A percentile compares a stretch with the other conserved stretches of the same genome.
Conservation (phyloP, 1,139 yeast genomes). For the Yamadazyma taylorii region DNA sequence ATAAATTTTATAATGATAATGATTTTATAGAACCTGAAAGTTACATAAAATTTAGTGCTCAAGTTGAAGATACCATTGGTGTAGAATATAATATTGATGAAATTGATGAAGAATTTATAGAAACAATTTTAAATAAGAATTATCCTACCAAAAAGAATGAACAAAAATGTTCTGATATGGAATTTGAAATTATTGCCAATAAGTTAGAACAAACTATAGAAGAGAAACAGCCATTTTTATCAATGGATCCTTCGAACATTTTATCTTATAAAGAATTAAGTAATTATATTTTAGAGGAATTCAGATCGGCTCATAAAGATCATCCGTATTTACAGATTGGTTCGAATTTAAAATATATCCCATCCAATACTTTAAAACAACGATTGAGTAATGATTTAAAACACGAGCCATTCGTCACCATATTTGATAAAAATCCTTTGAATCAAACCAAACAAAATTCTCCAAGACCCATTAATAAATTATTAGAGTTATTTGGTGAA, state of each 20-base stretch:
- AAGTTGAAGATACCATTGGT: conserved; percentile 92
- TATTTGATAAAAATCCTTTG: conserved; percentile 50
- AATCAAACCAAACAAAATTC: conserved; percentile 19
- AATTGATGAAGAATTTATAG: conserved; percentile 69
- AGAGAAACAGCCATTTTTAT: conserved; percentile 83
- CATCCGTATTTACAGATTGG: conserved; percentile 32
- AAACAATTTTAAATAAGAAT: conserved; percentile 36
- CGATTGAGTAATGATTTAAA: conserved; percentile 39
- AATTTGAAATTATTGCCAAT: conserved; percentile 79
- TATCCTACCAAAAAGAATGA: conserved; percentile 23
- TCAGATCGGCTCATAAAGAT: conserved; percentile 27
- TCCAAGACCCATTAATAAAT: conserved; percentile 47
- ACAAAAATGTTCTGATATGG: conserved; percentile 63
- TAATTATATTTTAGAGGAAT: conserved; percentile 42
- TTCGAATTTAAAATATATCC: conserved; percentile 33
- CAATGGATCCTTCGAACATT: conserved; percentile 81
- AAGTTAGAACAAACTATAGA: conserved; percentile 71
- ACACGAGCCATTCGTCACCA: conserved; percentile 41
- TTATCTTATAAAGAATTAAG: conserved; percentile 69
- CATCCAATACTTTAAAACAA: conserved; percentile 41
- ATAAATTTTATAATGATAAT: conserved; percentile 63
- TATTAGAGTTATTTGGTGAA: conserved; percentile 66
- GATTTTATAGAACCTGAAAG: conserved; percentile 70
- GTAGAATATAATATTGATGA: conserved; percentile 91
- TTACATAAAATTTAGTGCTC: conserved; percentile 87